These are phyloP conservation scores for Eragrostis tef DNA, from an alignment of 202 grass and related monocot genomes.

Conservation along the genomic window DNA sequence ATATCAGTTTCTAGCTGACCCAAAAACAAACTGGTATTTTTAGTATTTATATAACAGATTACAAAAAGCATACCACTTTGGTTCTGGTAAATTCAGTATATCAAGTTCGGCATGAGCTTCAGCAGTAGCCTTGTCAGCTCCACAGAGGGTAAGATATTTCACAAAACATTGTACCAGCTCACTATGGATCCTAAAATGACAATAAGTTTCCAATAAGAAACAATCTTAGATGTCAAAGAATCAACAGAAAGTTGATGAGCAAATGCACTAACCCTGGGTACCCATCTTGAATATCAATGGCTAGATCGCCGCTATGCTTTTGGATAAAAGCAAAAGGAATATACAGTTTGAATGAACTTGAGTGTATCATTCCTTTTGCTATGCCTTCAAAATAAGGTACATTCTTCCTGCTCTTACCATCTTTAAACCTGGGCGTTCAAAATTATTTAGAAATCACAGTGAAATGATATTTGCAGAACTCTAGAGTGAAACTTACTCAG, in stretches of 20 bases:
- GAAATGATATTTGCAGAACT: too few species aligned
- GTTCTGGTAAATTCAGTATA: neutral
- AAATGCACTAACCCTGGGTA: neutral
- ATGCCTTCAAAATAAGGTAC: neutral
- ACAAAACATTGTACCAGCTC: neutral
- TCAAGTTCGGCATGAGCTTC: neutral
- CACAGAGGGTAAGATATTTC: neutral
- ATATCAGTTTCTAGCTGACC: neutral
- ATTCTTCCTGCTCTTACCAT: neutral
- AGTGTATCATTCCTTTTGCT: neutral
- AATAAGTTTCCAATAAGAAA: neutral
- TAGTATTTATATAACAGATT: neutral
- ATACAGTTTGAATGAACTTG: neutral
- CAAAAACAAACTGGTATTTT: neutral
- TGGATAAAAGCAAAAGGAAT: neutral
- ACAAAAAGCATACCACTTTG: neutral
- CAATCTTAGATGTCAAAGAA: neutral
- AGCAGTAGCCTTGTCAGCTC: neutral
- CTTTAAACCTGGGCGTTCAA: neutral
- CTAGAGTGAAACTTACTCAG: too few species aligned
- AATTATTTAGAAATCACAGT: too few species aligned
- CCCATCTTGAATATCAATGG: neutral
- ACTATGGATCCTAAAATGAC: neutral
- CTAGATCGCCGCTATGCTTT: neutral
- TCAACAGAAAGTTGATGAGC: neutral